These are phyloP conservation scores for Mangifera indica DNA, from an alignment of 345 rosid genomes.

Conservation along the genomic window DNA sequence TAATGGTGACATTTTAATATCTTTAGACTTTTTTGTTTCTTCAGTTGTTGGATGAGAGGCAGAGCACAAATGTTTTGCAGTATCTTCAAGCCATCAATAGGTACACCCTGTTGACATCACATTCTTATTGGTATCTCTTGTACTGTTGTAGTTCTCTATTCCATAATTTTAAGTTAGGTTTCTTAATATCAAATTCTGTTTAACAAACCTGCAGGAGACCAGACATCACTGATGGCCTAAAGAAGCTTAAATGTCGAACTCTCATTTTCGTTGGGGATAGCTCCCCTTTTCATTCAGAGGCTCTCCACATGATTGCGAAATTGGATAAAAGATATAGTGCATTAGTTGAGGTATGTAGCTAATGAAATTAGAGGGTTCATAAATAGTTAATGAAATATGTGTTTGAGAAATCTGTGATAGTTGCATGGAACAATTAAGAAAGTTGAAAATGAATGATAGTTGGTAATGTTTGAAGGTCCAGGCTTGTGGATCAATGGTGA, in stretches of 20 bases:
- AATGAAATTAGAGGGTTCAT: background rate
- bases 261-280: conserved; percentile 86
- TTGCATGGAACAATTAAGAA: no score
- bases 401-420: background rate
- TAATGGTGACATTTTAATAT: conserved; percentile 9
- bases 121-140: background rate
- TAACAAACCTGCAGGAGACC: conserved; percentile 57
- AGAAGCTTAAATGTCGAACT: conserved; percentile 77
- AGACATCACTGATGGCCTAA: conserved; percentile 70
- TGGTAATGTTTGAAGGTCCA: conserved; percentile 58
- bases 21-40: conserved; percentile 14
- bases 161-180: background rate
- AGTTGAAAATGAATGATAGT: no score
- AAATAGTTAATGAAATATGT: background rate
- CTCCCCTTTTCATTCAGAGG: conserved; percentile 88
- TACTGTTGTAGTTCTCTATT: background rate
- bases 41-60: conserved; percentile 88
- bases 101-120: background rate
- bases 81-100: conserved; percentile 72
- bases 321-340: conserved; percentile 88
- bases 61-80: conserved; percentile 58
- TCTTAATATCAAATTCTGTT: conserved; percentile 10
- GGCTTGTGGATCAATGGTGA: conserved; percentile 98
- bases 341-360: conserved; percentile 73
- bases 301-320: conserved; percentile 75